These are phyloP conservation scores for Acacia melanoxylon DNA, from an alignment of 306 rosid species.

Conservation along the genomic window DNA sequence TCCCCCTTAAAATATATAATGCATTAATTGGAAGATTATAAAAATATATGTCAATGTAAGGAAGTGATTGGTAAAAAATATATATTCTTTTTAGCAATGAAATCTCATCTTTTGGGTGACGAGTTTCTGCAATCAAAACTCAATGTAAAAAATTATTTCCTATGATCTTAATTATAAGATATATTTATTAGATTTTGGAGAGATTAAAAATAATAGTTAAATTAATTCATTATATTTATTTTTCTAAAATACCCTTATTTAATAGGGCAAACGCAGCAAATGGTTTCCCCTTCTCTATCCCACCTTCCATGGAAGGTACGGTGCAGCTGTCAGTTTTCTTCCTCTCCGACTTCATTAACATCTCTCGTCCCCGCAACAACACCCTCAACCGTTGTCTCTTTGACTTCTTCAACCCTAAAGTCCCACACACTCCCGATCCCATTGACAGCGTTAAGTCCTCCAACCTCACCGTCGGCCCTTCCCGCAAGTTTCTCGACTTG, in stretches of 20 bases:
- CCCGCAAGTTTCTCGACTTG: slow-evolving; percentile 41
- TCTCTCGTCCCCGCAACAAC: slow-evolving; percentile 31
- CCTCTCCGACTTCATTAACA: slow-evolving; percentile 25
- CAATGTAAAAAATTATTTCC: too few relatives aligned
- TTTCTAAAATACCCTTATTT: too few relatives aligned
- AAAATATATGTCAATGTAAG: too few relatives aligned
- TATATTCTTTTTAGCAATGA: neutral
- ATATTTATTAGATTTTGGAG: too few relatives aligned
- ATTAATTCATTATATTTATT: too few relatives aligned
- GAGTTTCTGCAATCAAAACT: neutral
- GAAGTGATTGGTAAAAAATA: too few relatives aligned
- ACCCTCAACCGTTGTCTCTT: slow-evolving; percentile 54
- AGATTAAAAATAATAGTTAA: too few relatives aligned
- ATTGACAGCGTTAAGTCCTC: slow-evolving; percentile 42
- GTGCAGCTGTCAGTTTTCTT: neutral
- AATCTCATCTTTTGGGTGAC: neutral
- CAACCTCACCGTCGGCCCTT: slow-evolving; percentile 39
- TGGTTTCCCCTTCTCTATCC: neutral
- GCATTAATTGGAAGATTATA: too few relatives aligned
- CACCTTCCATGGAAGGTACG: slow-evolving; percentile 47
- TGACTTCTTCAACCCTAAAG: slow-evolving; percentile 31
- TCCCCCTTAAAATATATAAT: too few relatives aligned
- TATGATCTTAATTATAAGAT: too few relatives aligned
- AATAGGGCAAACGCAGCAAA: neutral
- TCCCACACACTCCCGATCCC: slow-evolving; percentile 32